These are phyloP conservation scores for Chenopodium suecicum DNA, from an alignment of 148 eudicot species.

Conservation along the genomic window DNA sequence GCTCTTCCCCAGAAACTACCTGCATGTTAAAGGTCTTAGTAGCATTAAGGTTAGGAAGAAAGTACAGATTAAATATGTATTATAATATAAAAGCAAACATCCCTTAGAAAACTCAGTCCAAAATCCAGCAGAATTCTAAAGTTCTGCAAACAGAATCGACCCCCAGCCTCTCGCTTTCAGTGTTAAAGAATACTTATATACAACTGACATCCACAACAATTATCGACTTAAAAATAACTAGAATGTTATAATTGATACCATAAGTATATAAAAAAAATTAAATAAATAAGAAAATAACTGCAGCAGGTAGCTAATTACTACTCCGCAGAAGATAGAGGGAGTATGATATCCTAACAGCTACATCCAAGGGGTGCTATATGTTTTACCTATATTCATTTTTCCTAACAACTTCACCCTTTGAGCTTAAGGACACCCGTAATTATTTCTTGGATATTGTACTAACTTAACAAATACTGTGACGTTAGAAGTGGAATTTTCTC, in stretches of 20 bases:
- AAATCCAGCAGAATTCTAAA: neutral
- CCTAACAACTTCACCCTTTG: neutral
- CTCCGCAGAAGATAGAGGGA: too few relatives aligned
- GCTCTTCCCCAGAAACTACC: conserved; percentile 48
- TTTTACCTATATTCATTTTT: too few relatives aligned
- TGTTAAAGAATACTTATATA: neutral
- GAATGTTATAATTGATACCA: neutral
- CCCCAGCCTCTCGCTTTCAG: neutral
- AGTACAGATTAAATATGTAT: neutral
- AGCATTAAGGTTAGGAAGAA: neutral
- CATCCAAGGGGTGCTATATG: neutral
- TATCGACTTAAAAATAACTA: neutral
- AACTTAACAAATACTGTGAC: too few relatives aligned
- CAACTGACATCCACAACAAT: neutral
- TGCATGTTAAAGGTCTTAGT: conserved; percentile 25
- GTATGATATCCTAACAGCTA: neutral
- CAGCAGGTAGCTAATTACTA: neutral
- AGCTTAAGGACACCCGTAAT: too few relatives aligned
- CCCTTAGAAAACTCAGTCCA: neutral
- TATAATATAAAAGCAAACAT: neutral
- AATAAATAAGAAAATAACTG: neutral
- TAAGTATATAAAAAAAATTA: too few relatives aligned
- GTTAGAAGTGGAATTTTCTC: neutral
- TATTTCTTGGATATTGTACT: too few relatives aligned
- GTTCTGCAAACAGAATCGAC: neutral